Evolutionary conservation across 2,329 filamentous ascomycete genomes (phyloP), one percentile per base, ranked within the genome.

Genomic region (Paecilomyces fulvus): DNA sequence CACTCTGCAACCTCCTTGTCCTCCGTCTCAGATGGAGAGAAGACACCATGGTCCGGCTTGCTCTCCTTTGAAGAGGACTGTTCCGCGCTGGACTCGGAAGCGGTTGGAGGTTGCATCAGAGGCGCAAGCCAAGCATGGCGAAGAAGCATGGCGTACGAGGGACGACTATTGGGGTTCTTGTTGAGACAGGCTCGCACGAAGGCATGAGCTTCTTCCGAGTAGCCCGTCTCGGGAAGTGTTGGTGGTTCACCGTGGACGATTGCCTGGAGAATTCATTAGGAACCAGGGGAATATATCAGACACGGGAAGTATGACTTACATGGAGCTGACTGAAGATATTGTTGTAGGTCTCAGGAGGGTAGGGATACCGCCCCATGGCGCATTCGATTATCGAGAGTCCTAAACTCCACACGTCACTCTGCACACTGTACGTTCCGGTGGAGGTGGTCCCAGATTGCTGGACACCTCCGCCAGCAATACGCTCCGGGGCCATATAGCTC

Each of bases 191-290:
- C 87, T 43, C 83, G 81, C 23, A 99, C 92, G 74, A 99, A 99
- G 65, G 92, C 88, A 56, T 86, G 86, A 1, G 92, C 90, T 5
- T 83, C 80, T 56, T 87, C 82, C 0, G 92, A 94, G 71, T 89
- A 99, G 25, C 83, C 85, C 56, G 88, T 83, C 4, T 80, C 78
- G 0, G 94, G 94, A 30, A 99, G 83, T 66, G 88, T 86, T 10
- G 94, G 94, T 12, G 94, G 90, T n/a, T 96, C 91, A 53, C 94
- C 94, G 70, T 97, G 90, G 33, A 99, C 94, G 69, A 99, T 99
- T 56, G 94, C 94, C 94, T 99, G 63, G 23, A 49, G 37, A 56
- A 21, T 30, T 53, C 50, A 48, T 53, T 58, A 57, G 67, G 67
- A 56, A 62, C 37, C 5, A n/a, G 60, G 49, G 51, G 21, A 58